These are phyloP conservation scores for Fomitopsis betulina DNA, from an alignment of 1,284 basidiomycete genomes.

Conservation along the genomic window DNA sequence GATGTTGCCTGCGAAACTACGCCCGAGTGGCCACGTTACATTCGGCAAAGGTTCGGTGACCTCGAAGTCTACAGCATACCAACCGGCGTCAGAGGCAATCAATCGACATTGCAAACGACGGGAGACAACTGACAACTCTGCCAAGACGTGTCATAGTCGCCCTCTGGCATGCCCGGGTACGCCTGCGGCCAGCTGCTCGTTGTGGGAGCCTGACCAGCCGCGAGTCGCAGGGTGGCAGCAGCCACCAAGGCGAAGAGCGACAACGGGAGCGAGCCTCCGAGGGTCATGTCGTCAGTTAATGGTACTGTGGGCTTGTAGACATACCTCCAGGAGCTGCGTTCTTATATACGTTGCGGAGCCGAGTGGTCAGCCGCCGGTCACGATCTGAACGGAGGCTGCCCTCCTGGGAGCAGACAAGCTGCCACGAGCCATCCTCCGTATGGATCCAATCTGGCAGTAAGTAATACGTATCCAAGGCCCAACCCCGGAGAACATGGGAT, in stretches of 20 bases:
- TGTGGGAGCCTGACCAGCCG: constrained; percentile 2
- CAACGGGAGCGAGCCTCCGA: background rate
- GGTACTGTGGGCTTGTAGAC: background rate
- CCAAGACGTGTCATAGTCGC: constrained; percentile 55
- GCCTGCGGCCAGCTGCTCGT: constrained; percentile 21
- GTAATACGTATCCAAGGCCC: background rate
- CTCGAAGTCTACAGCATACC: constrained; percentile 18
- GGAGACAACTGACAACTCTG: constrained; percentile 46
- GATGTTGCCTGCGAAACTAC: constrained; percentile 66
- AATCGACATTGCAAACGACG: constrained; percentile 4
- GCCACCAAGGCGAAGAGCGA: constrained; percentile 4
- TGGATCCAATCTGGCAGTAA: background rate
- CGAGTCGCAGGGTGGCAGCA: background rate
- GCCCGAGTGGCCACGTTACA: constrained; percentile 51
- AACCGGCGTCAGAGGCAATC: background rate
- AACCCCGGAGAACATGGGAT: background rate
- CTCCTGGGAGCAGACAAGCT: background rate
- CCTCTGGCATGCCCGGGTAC: constrained; percentile 49
- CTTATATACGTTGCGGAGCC: background rate
- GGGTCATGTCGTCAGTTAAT: constrained; percentile 1
- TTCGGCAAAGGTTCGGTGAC: constrained; percentile 47
- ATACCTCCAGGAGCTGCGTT: background rate
- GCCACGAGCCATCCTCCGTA: background rate
- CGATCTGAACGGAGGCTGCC: background rate
- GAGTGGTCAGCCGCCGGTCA: background rate